Base-by-base conservation (phyloP, 2,329 filamentous ascomycete species). In the Pseudogymnoascus sp. region DNA sequence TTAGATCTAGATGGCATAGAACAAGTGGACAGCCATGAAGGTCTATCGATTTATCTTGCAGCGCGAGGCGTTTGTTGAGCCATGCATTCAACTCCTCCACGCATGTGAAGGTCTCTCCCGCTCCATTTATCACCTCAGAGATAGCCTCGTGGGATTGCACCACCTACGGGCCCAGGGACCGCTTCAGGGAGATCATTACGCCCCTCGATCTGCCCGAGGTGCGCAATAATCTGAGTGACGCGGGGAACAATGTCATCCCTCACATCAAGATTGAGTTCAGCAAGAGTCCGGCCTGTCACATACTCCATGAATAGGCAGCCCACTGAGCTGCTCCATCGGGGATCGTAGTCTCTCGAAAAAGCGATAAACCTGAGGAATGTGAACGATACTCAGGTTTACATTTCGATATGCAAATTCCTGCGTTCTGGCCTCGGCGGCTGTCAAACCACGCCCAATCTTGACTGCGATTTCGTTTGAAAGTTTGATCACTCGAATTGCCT, bases 301-400 rank as follows among this genome's bases (percentile, higher is more conserved):
- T 69, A 69, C 34, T 69, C 65, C 65, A 68, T 70, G 43, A 69
- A 69, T 3, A 70, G 59, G 25, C 64, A 70, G n/a, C 67, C 66
- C 57, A 30, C 60, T 47, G 20, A 28, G 39, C 39, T 25, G 39
- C 12, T 25, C 39, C 39, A 43, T 6, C 12, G 20, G 20, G 39
- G 22, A 25, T 60, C 60, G 16, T 25, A 43, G 39, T 28, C 59
- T 8, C 22, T 63, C 39, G 28, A 70, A 62, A 35, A 64, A 69
- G 39, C 65, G 65, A 58, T 66, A 64, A 28, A 69, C 61, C 11
- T 20, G 47, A 18, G 66, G 66, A 34, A 70, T 62, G 14, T 64
- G 64, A 59, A 69, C 64, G 34, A 68, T 61, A 30, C 57, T 50
- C 41, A 37, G 60, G 57, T 68, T 43, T 20, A 65, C 28, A 32